Conservation (phyloP, 2,329 filamentous ascomycete species). For the Neurospora sp. region DNA sequence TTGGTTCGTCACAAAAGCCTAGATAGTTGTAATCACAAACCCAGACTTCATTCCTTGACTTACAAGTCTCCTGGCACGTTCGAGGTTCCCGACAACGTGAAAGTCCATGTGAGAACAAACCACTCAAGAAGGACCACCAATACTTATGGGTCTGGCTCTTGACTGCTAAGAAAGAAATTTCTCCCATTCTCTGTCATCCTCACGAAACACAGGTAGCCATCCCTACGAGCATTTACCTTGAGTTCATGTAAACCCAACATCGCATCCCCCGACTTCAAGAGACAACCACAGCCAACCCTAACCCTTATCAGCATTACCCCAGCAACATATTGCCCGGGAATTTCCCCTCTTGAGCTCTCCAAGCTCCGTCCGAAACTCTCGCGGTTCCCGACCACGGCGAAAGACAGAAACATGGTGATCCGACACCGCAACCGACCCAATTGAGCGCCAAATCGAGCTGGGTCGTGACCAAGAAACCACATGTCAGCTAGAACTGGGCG, state of each 20-base stretch:
- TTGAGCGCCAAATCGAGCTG: conserved; percentile 1
- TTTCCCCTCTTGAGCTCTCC: background rate
- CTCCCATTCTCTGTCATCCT: background rate
- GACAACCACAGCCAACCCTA: background rate
- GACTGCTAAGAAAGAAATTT: background rate
- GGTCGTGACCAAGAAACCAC: background rate
- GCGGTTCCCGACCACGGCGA: background rate
- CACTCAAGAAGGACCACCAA: background rate
- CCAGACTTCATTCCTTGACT: background rate
- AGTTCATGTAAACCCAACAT: background rate
- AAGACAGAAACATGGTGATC: conserved; percentile 2
- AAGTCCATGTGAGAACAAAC: background rate
- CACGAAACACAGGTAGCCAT: background rate
- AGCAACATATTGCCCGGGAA: background rate
- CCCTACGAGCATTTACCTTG: background rate
- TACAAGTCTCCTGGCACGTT: background rate
- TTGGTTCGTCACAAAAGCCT: background rate
- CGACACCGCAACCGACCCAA: conserved; percentile 2
- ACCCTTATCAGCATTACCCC: background rate
- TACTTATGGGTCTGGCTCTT: background rate
- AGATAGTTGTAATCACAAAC: background rate
- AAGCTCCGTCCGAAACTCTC: background rate
- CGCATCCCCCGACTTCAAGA: background rate
- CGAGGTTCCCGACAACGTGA: background rate
- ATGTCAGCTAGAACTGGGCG: conserved; percentile 13